phyloP scores from a whole-genome alignment of 352 stramenopile species.

The Phytophthora kernoviae region DNA sequence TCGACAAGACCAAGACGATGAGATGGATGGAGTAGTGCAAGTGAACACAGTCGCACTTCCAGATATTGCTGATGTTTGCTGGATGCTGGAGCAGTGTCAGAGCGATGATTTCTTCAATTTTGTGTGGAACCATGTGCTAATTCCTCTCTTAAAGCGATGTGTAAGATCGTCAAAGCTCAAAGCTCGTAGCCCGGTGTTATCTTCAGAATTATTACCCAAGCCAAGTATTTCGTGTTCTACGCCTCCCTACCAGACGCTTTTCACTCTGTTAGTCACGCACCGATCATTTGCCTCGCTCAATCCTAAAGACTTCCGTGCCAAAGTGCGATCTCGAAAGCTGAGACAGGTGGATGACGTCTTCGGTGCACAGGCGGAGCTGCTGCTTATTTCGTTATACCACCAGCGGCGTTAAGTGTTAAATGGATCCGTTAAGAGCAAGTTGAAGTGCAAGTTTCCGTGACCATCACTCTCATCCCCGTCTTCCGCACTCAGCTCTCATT shows the following conservation, averaged over 20 bases:
- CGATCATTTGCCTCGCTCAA: conserved; percentile 35
- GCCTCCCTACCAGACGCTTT: conserved; percentile 16
- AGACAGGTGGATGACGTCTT: conserved; percentile 38
- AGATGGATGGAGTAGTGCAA: background rate
- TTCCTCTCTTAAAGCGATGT: conserved; percentile 32
- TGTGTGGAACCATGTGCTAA: conserved; percentile 58
- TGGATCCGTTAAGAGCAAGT: background rate
- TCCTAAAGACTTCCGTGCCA: conserved; percentile 62
- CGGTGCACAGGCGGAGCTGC: conserved; percentile 45
- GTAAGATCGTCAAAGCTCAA: background rate
- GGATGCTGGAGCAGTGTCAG: conserved; percentile 42
- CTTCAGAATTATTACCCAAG: too few relatives aligned
- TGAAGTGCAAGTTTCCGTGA: conserved; percentile 35
- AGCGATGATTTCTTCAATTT: conserved; percentile 52
- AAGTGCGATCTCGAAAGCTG: conserved; percentile 55
- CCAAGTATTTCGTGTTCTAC: background rate
- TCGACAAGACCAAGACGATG: conserved; percentile 4
- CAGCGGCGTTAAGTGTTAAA: conserved; percentile 1
- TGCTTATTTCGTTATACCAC: conserved; percentile 55
- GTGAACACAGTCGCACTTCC: conserved; percentile 12
- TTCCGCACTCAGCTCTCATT: conserved; percentile 15
- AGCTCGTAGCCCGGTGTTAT: too few relatives aligned
- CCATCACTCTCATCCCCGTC: conserved; percentile 38
- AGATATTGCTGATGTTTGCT: conserved; percentile 27
- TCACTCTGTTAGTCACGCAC: conserved; percentile 34